These are phyloP conservation scores for Diaporthe citrichinensis DNA, from an alignment of 2,329 filamentous ascomycete genomes.

Conservation along the genomic window DNA sequence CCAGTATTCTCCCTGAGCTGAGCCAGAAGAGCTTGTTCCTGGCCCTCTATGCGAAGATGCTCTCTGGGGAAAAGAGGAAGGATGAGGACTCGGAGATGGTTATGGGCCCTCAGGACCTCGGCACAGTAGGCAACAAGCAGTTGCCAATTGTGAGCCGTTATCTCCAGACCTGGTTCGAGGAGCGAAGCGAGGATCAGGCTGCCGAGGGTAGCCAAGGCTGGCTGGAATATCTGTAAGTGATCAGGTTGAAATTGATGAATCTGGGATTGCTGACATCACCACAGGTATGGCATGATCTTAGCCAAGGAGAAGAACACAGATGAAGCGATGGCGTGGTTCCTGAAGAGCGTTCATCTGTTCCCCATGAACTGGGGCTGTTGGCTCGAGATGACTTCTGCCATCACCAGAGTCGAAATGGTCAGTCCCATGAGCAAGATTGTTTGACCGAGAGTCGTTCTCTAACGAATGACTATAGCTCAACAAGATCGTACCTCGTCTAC, in stretches of 20 bases:
- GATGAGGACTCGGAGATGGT: conserved; percentile 99
- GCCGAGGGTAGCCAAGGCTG: conserved; percentile 82
- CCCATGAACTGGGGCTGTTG: conserved; percentile 98
- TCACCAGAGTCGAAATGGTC: conserved; percentile 86
- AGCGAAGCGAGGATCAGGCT: conserved; percentile 72
- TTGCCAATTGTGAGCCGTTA: conserved; percentile 81
- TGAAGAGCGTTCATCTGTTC: conserved; percentile 88
- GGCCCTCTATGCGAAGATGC: conserved; percentile 90
- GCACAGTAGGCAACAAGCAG: conserved; percentile 88
- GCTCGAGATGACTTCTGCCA: conserved; percentile 88
- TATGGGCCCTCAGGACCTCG: conserved; percentile 90
- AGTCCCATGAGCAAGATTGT: conserved; percentile 49
- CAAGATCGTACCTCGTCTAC: conserved; percentile 78
- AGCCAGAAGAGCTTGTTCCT: conserved; percentile 96
- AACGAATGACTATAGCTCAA: conserved; percentile 71
- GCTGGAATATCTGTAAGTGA: conserved; percentile 80
- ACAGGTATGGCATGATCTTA: conserved; percentile 87
- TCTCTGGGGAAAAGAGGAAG: conserved; percentile 95
- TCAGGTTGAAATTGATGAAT: neutral
- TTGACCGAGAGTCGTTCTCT: neutral
- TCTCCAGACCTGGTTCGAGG: conserved; percentile 84
- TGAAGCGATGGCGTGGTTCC: conserved; percentile 87
- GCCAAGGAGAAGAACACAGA: conserved; percentile 92
- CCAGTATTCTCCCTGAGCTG: conserved; percentile 65
- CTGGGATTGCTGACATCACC: conserved; percentile 5